Conservation (phyloP, 2,329 filamentous ascomycete species). For the Domatiomyces globalis region DNA sequence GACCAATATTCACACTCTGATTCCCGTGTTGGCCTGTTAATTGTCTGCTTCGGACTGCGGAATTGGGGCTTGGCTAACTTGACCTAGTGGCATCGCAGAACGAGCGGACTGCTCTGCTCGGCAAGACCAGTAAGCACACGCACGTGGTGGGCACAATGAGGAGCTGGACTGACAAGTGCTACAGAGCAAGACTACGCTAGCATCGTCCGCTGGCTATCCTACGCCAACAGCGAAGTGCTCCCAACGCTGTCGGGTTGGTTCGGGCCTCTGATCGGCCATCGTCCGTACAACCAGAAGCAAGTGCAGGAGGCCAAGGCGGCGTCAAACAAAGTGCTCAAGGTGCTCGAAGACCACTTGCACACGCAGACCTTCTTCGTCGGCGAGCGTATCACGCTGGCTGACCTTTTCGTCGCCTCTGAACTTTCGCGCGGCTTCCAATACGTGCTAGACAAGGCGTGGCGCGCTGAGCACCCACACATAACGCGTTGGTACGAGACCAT, state of each 20-base stretch:
- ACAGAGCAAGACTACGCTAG: constrained; percentile 93
- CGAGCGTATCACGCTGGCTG: constrained; percentile 93
- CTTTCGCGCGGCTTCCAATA: constrained; percentile 79
- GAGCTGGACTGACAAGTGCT: background rate
- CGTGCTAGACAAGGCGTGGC: constrained; percentile 88
- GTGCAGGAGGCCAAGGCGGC: constrained; percentile 67
- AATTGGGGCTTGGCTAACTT: constrained; percentile 9
- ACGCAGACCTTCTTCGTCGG: constrained; percentile 95
- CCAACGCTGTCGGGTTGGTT: constrained; percentile 63
- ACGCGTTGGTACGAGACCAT: constrained; percentile 93
- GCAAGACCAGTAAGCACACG: constrained; percentile 59
- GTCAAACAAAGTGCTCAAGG: constrained; percentile 51
- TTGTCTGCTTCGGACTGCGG: background rate
- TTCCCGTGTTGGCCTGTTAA: constrained; percentile 22
- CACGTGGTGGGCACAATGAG: background rate
- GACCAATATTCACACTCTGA: constrained; percentile 79
- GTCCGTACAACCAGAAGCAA: constrained; percentile 94
- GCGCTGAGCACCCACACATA: constrained; percentile 65
- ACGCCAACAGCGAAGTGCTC: constrained; percentile 79
- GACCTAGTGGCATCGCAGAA: constrained; percentile 87
- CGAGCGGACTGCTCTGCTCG: constrained; percentile 97
- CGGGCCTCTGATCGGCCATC: constrained; percentile 66
- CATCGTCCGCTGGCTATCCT: constrained; percentile 97
- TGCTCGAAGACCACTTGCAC: constrained; percentile 75
- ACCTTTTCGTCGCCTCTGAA: constrained; percentile 70